Evolutionary conservation across 2,329 filamentous ascomycete genomes (phyloP), one percentile per base, ranked within the genome.

Genomic region (Raffaelea deltoideospora): DNA sequence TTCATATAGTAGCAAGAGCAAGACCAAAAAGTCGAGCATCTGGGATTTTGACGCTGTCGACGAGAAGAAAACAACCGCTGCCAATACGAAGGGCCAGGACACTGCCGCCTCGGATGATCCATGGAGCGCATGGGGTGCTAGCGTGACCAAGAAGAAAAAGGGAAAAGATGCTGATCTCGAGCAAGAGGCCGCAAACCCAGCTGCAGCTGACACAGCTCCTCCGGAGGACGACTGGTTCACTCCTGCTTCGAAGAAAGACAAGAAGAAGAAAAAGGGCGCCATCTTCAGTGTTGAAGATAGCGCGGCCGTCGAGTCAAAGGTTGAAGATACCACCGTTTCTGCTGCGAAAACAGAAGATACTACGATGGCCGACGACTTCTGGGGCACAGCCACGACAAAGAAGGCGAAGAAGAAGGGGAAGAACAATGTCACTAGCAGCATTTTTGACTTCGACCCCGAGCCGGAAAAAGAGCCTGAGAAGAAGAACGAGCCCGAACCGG

Each of bases 91-190:
- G 3, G 20, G 21, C 34, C 17, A 47, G 17, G 48, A 53, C 18
- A 30, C 44, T 34, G 46, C 41, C n/a, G n/a, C n/a, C n/a, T n/a
- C n/a, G 11, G 56, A 57, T 19, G 48, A 54, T 19, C 5, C n/a
- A 5, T 51, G 48, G 48, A 46, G 43, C 33, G 37, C 39, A 11
- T 63, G 58, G 59, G 56, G 54, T n/a, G 53, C 48, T 39, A 37
- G 27, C 24, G 61, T 59, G 42, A 66, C 64, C 43, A 65, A 68
- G 41, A 63, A 56, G 37, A 38, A 41, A 35, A 57, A 57, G 13
- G n/a, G 11, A 24, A 30, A 30, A 27, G 45, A 32, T n/a, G 38
- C 41, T 14, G 48, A 50, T 14, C 42, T 44, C 10, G 42, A 45
- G 30, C 44, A 46, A 4, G 45, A 48, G 22, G 37, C 43, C 10